These are phyloP conservation scores for Cladophialophora immunda DNA, from an alignment of 2,329 filamentous ascomycete genomes.

Conservation along the genomic window DNA sequence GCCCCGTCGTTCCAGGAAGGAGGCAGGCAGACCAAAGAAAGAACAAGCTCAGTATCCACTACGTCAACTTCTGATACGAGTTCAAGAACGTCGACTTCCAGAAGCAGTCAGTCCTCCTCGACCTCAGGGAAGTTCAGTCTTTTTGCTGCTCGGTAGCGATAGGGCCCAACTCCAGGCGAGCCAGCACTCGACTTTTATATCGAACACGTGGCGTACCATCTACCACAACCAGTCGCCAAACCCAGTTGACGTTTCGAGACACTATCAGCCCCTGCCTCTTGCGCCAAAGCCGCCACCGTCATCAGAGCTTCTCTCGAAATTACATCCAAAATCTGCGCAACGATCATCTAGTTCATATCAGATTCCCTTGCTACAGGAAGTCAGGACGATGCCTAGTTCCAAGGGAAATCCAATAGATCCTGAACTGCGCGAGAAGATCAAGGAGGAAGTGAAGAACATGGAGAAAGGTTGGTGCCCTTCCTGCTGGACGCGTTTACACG, in stretches of 20 bases:
- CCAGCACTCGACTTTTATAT: neutral
- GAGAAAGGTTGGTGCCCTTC: conserved; percentile 33
- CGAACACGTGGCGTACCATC: neutral
- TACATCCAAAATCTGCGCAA: neutral
- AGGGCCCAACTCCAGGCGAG: neutral
- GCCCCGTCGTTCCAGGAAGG: neutral
- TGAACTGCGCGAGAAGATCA: conserved; percentile 40
- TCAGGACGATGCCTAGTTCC: conserved; percentile 35
- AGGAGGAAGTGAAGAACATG: conserved; percentile 39
- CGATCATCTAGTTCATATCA: neutral
- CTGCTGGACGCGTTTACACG: neutral
- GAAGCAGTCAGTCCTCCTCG: conserved; percentile 24
- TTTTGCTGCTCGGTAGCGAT: conserved; percentile 10
- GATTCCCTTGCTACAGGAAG: neutral
- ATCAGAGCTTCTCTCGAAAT: neutral
- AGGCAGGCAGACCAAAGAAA: conserved; percentile 10
- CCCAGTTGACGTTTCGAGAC: neutral
- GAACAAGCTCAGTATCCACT: conserved; percentile 18
- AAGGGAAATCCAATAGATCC: conserved; percentile 38
- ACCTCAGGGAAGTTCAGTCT: conserved; percentile 15
- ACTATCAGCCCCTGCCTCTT: neutral
- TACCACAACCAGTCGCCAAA: neutral
- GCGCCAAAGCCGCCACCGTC: neutral
- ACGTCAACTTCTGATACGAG: conserved; percentile 8
- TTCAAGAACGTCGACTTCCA: conserved; percentile 16